Evolutionary conservation across 805 yeast species (phyloP), one percentile per base, ranked within the genome.

Genomic region (Middelhovenomyces tepae): DNA sequence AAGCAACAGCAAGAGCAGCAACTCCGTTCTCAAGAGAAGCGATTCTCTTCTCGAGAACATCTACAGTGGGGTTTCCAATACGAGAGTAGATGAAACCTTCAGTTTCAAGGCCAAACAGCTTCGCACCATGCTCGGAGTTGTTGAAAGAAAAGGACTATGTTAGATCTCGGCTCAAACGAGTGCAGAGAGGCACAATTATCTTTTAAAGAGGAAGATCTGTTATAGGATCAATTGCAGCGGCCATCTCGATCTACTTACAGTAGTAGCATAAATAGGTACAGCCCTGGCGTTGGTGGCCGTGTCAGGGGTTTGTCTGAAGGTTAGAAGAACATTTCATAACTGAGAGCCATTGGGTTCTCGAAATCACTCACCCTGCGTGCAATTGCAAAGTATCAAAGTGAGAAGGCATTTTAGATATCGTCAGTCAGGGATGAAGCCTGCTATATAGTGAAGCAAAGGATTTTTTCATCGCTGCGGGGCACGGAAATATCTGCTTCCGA

Each of bases 21-120:
- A 76, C 78, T 53, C 97, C 98, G 37, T 81, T 79, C 62, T 89
- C 98, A 40, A 89, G 71, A 32, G 93, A 93, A 35, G 95, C 93
- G 39, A 89, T 69, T 63, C 98, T 73, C 56, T 82, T 74, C 62
- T 89, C 98, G 43, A 89, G 81, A 16, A 82, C 89, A 49, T 81
- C 94, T 38, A 71, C 78, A 39, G 98, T 89, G 43, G 98, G 98
- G 65, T 89, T 89, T 73, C 74, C 78, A 46, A 89, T 68, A 57
- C 98, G 75, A 8, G 94, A 78, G 66, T 89, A 91, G 48, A 87
- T 81, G 64, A 66, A 81, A 31, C 95, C 95, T 11, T 80, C 78
- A 31, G 75, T 80, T 56, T 82, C 77, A 38, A 89, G 68, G 25
- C 87, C 93, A 47, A 89, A 89, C 42, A 86, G 65, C 48, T 84